phyloP scores from a whole-genome alignment of 2,329 filamentous ascomycete genomes.

The Penicillium sp. region DNA sequence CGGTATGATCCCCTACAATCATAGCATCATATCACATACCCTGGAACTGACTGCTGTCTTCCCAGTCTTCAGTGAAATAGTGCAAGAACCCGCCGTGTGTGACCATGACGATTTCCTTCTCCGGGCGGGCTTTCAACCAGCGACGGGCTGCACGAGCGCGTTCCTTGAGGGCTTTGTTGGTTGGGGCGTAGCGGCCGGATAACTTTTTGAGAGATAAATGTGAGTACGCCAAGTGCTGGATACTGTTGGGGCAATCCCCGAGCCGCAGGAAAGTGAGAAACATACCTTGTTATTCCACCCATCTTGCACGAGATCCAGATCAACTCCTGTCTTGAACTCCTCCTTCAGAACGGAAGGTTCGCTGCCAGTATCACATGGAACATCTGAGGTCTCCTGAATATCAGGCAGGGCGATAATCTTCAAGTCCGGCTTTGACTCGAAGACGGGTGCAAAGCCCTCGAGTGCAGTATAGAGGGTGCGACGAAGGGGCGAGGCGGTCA shows the following conservation, averaged over 20 bases:
- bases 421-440: conserved; percentile 47
- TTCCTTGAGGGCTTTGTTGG: conserved; percentile 54
- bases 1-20: background rate
- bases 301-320: conserved; percentile 60
- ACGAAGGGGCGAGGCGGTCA: conserved; percentile 76
- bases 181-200: conserved; percentile 47
- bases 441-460: conserved; percentile 62
- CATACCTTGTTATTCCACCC: conserved; percentile 71
- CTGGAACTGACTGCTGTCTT: conserved; percentile 53
- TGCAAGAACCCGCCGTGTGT: conserved; percentile 83
- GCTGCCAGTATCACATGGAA: conserved; percentile 75
- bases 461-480: conserved; percentile 79
- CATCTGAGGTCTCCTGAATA: conserved; percentile 73
- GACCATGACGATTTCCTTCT: conserved; percentile 72
- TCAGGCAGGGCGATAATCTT: conserved; percentile 68
- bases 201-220: background rate
- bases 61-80: conserved; percentile 80
- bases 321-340: conserved; percentile 65
- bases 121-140: conserved; percentile 54
- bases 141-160: conserved; percentile 62
- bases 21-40: conserved; percentile 34
- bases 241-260: background rate
- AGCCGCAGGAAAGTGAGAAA: background rate
- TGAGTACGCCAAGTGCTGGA: background rate
- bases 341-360: conserved; percentile 53